phyloP scores from a whole-genome alignment of 1,284 basidiomycete genomes.

The Cutaneotrichosporon sp. region DNA sequence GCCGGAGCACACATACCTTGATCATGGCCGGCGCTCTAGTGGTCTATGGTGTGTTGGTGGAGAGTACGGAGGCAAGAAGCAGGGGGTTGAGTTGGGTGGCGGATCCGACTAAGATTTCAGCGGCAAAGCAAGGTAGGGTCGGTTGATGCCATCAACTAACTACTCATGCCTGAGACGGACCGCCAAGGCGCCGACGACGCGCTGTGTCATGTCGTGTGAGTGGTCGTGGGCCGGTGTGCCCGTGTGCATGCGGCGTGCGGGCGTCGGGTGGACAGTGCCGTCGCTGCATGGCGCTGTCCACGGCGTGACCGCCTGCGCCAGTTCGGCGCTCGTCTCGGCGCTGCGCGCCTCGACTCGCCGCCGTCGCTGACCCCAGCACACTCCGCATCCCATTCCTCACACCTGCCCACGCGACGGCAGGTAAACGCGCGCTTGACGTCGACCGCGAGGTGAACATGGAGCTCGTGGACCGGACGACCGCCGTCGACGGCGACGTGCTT shows the following conservation, averaged over 20 bases:
- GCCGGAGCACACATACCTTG: slow-evolving; percentile 46
- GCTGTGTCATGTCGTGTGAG: background rate
- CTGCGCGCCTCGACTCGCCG: background rate
- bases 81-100: too few relatives aligned
- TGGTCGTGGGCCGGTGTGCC: too few relatives aligned
- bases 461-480: slow-evolving; percentile 65
- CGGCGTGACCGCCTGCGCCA: too few relatives aligned
- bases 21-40: slow-evolving; percentile 41
- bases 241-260: background rate
- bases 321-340: too few relatives aligned
- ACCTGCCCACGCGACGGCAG: slow-evolving; percentile 66
- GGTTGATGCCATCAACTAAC: too few relatives aligned
- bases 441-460: slow-evolving; percentile 74
- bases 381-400: slow-evolving; percentile 71
- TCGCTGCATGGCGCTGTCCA: too few relatives aligned
- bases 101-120: too few relatives aligned
- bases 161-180: background rate
- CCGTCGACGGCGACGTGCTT: slow-evolving; percentile 60
- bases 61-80: background rate
- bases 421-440: slow-evolving; percentile 73
- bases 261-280: too few relatives aligned
- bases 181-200: background rate
- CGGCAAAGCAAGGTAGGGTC: too few relatives aligned
- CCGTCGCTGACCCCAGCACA: slow-evolving; percentile 50
- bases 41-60: background rate